phyloP scores from a whole-genome alignment of 805 yeast species.

The Metschnikowia matae region DNA sequence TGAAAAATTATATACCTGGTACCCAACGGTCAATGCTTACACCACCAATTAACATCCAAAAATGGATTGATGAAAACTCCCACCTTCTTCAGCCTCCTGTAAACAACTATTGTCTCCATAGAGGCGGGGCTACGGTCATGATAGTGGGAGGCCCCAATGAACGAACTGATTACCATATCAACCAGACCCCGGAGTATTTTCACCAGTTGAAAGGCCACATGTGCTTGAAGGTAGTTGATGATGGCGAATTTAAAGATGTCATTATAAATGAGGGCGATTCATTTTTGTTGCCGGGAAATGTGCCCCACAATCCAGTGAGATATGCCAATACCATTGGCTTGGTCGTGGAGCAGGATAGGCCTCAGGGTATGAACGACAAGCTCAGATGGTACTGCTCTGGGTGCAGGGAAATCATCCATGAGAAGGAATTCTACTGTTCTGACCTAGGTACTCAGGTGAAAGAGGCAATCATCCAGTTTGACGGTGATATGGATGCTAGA shows the following conservation, averaged over 20 bases:
- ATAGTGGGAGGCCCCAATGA: conserved; percentile 95
- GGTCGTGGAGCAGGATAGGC: conserved; percentile 90
- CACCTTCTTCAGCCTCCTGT: conserved; percentile 86
- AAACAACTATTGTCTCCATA: conserved; percentile 82
- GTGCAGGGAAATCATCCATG: conserved; percentile 64
- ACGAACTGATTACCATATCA: conserved; percentile 88
- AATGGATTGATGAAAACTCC: conserved; percentile 76
- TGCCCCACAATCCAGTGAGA: conserved; percentile 88
- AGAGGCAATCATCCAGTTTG: conserved; percentile 71
- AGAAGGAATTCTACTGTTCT: conserved; percentile 64
- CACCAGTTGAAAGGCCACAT: conserved; percentile 82
- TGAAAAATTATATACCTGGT: neutral
- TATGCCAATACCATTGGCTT: conserved; percentile 82
- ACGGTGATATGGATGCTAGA: conserved; percentile 54
- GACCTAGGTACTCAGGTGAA: conserved; percentile 91
- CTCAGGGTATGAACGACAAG: conserved; percentile 62
- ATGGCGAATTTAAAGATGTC: conserved; percentile 69
- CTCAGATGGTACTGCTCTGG: conserved; percentile 83
- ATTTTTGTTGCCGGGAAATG: conserved; percentile 78
- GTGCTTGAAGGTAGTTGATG: conserved; percentile 74
- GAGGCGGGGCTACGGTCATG: conserved; percentile 93
- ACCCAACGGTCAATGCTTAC: conserved; percentile 39
- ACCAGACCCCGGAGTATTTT: conserved; percentile 93
- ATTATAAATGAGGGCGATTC: conserved; percentile 81
- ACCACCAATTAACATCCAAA: conserved; percentile 70